Evolutionary conservation across 345 rosid species (phyloP), one percentile per base, ranked within the genome.

Genomic region (Lepidium sativum): DNA sequence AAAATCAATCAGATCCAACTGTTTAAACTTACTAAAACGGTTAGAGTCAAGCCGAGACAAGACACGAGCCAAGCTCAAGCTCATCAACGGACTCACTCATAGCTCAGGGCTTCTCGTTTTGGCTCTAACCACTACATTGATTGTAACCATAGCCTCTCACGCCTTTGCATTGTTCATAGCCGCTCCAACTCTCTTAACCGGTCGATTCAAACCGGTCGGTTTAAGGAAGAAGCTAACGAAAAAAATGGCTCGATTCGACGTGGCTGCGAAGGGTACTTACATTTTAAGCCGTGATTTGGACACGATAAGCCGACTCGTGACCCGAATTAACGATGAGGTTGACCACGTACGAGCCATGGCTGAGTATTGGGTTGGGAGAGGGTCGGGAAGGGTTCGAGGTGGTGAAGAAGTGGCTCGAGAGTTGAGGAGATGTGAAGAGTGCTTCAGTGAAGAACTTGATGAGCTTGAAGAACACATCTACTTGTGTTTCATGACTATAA

Each of bases 391-490:
- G 74, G 63, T 75, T 21, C 82, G 75, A 54, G 80, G 63, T 4
- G 68, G 78, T 4, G 76, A 72, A 32, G 88, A 86, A 69, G 84
- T 79, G 78, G 75, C 67, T 47, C 77, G 82, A 37, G 82, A 76
- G 72, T 47, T 83, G 48, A 79, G 38, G 27, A 73, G 73, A 43
- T 80, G 77, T n/a, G 87, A 83, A 48, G 70, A 69, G 8, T 72
- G 76, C 72, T 82, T 88, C 6, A 37, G 71, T 59, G 78, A 79
- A 55, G 87, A 81, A 40, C 80, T 88, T 23, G 95, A 91, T 57
- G 98, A 88, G 45, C 72, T 85, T 4, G 96, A 86, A 70, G 96
- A 91, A 69, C 98, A 84, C 75, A 49, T 91, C 53, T 85, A 91
- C 71, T 63, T 88, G 77, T 88, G 95, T 38, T 85, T 88, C 67